A percentile compares a stretch with the other conserved stretches of the same genome.
phyloP scores from a whole-genome alignment of 192 early-diverging fungal genomes.

The Coemansia erecta region DNA sequence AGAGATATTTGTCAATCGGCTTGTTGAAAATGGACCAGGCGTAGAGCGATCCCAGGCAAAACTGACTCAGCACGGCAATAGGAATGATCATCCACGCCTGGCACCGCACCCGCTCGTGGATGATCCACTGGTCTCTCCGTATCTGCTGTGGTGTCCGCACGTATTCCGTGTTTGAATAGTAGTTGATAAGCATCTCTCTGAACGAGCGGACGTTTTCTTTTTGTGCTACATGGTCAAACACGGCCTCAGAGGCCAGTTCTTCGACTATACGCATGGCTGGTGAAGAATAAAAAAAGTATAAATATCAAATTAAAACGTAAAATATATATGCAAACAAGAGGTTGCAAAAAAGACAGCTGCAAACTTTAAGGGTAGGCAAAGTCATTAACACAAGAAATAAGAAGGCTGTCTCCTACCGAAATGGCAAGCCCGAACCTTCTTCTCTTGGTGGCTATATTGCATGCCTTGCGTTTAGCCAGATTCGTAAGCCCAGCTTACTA shows the following conservation, averaged over 20 bases:
- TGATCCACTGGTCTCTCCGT: conserved; percentile 54
- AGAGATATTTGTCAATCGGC: conserved; percentile 63
- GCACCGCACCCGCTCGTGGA: conserved; percentile 55
- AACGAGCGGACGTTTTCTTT: conserved; percentile 30
- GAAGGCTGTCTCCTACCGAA: too few species aligned
- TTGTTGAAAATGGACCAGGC: conserved; percentile 77
- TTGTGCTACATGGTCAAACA: conserved; percentile 33
- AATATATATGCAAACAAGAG: neutral
- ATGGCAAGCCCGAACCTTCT: too few species aligned
- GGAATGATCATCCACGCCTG: conserved; percentile 69
- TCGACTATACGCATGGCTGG: conserved; percentile 31
- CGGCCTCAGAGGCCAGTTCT: conserved; percentile 41
- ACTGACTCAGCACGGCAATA: conserved; percentile 68
- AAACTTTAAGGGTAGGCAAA: too few species aligned
- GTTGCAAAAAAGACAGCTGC: neutral
- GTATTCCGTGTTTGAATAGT: conserved; percentile 58
- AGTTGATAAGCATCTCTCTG: conserved; percentile 43
- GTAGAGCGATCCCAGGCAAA: conserved; percentile 73
- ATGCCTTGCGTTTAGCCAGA: too few species aligned
- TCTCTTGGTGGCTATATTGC: too few species aligned
- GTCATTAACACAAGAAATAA: too few species aligned
- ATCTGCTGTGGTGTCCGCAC: conserved; percentile 59
- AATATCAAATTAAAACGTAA: neutral
- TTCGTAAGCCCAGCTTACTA: too few species aligned
- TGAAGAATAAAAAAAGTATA: neutral